Conservation (phyloP, 139 green algal genomes). For the Tetradesmus lagerheimii region DNA sequence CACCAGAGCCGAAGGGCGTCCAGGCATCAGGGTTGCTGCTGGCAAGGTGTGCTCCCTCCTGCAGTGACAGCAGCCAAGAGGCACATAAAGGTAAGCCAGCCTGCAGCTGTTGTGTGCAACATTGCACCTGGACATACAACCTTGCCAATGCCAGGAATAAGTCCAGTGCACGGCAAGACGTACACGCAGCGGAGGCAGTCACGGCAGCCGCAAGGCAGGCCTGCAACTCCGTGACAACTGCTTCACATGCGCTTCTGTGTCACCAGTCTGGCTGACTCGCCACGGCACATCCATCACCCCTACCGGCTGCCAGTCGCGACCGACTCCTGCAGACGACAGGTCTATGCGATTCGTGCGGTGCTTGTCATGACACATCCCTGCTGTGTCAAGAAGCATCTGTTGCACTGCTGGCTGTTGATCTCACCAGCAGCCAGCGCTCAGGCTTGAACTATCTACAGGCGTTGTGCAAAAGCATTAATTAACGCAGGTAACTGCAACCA, state of each 20-base stretch:
- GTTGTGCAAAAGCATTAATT: no score
- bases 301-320: not conserved
- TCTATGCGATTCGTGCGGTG: no score
- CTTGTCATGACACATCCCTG: no score
- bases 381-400: no score
- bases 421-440: slow-evolving; percentile 68
- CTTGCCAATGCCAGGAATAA: no score
- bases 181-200: no score
- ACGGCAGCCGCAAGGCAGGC: no score
- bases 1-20: slow-evolving; percentile 53
- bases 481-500: no score
- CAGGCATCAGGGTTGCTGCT: slow-evolving; percentile 36
- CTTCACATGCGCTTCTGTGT: not conserved
- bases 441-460: slow-evolving; percentile 70
- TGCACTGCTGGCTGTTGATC: no score
- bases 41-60: slow-evolving; percentile 32
- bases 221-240: not conserved
- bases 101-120: not conserved
- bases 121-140: no score
- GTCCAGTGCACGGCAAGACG: no score
- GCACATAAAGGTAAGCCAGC: not conserved
- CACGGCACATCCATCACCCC: not conserved
- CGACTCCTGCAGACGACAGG: not conserved
- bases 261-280: not conserved
- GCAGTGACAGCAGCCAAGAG: not conserved